Evolutionary conservation across 2,329 filamentous ascomycete genomes (phyloP).

Genomic region (Neurospora crassa): DNA sequence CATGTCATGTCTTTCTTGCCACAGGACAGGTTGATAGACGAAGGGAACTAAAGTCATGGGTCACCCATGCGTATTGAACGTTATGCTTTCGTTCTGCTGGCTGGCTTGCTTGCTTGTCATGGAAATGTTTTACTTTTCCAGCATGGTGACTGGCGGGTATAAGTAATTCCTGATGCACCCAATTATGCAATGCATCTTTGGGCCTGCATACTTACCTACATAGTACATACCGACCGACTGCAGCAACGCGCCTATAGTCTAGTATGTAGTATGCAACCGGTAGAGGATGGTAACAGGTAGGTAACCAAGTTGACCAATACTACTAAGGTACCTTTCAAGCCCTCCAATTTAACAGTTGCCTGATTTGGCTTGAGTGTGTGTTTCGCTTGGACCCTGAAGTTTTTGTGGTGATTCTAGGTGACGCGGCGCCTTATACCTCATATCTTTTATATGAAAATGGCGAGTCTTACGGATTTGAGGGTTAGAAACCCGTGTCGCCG

Average conservation of each 20-base stretch:
- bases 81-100: neutral
- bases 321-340: neutral
- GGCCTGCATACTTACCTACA: neutral
- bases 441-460: neutral
- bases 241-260: neutral
- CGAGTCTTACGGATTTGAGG: neutral
- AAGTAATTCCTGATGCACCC: neutral
- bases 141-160: neutral
- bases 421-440: neutral
- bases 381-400: neutral
- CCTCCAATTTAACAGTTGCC: neutral
- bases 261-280: no score
- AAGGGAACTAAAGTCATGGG: neutral
- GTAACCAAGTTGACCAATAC: neutral
- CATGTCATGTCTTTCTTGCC: slow-evolving; percentile 10
- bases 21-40: neutral
- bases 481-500: neutral
- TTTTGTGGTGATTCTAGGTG: neutral
- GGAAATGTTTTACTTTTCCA: neutral
- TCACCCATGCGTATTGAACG: neutral
- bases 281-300: no score
- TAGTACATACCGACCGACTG: neutral
- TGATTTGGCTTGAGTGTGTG: neutral
- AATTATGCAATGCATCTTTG: neutral
- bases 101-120: neutral